These are phyloP conservation scores for Lentinula raphanica DNA, from an alignment of 768 basidiomycete genomes.

Conservation along the genomic window DNA sequence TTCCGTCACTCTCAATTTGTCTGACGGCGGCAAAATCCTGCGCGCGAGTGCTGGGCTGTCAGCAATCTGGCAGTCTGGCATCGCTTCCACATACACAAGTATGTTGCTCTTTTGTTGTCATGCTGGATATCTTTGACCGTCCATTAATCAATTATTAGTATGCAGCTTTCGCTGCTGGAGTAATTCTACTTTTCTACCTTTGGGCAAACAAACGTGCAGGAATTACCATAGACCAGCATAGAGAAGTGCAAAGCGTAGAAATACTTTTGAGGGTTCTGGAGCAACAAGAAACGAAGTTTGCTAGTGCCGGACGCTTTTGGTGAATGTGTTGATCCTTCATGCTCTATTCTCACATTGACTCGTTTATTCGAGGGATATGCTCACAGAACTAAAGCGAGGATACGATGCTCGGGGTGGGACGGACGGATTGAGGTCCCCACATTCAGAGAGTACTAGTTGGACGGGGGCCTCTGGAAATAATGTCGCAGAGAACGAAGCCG, in stretches of 20 bases:
- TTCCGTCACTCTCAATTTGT: slow-evolving; percentile 12
- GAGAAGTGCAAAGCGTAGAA: slow-evolving; percentile 48
- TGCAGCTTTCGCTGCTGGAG: slow-evolving; percentile 40
- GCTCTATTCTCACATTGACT: background rate
- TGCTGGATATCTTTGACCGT: background rate
- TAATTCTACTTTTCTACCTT: slow-evolving; percentile 51
- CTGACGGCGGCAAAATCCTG: slow-evolving; percentile 9
- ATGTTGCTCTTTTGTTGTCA: slow-evolving; percentile 29
- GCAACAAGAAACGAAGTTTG: background rate
- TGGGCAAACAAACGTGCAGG: slow-evolving; percentile 47
- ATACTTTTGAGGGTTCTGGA: slow-evolving; percentile 32
- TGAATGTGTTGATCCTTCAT: background rate
- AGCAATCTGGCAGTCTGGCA: slow-evolving; percentile 6
- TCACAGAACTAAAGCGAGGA: slow-evolving; percentile 1
- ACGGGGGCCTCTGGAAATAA: background rate
- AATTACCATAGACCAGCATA: slow-evolving; percentile 29
- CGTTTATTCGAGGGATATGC: background rate
- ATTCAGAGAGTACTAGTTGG: background rate
- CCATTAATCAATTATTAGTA: slow-evolving; percentile 14
- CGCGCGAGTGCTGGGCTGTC: background rate
- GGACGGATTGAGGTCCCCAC: background rate
- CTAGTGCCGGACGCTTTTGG: slow-evolving; percentile 3
- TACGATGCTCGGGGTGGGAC: background rate
- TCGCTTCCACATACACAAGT: slow-evolving; percentile 24
- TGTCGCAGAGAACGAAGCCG: background rate